Conservation (phyloP, 2,329 filamentous ascomycete species). For the Aspergillus brunneoviolaceus region DNA sequence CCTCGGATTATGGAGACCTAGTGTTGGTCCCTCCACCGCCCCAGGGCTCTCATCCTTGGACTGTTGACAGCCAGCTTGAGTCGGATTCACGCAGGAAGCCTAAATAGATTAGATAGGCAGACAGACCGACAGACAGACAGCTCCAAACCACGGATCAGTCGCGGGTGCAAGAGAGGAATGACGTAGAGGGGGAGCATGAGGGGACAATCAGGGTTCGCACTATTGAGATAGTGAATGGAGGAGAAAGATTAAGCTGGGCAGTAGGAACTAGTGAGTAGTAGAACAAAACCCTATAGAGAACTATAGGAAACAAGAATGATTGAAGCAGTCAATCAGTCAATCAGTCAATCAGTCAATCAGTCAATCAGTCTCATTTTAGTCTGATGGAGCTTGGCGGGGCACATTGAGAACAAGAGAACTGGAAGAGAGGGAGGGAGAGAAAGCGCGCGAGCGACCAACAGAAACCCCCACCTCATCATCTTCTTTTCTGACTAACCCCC, state of each 20-base stretch:
- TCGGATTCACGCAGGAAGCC: not conserved
- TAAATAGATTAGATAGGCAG: too few species aligned
- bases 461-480: slow-evolving; percentile 1
- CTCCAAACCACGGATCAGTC: not conserved
- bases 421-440: not conserved
- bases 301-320: not conserved
- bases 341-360: not conserved
- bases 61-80: not conserved
- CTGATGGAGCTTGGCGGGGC: not conserved
- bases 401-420: not conserved
- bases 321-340: not conserved
- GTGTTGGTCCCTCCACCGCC: slow-evolving; percentile 4
- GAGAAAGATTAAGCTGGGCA: too few species aligned
- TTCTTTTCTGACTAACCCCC: not conserved
- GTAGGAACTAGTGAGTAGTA: not conserved
- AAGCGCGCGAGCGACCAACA: not conserved
- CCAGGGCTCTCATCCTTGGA: not conserved
- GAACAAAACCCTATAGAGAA: not conserved
- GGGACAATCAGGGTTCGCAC: not conserved
- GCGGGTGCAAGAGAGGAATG: not conserved
- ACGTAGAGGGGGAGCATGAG: not conserved
- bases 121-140: not conserved
- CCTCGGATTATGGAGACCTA: not conserved
- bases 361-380: not conserved
- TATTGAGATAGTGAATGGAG: not conserved